Evolutionary conservation across 108 stramenopile species (phyloP), one percentile per base, ranked within the genome.

Genomic region (Nannochloropsis salina): DNA sequence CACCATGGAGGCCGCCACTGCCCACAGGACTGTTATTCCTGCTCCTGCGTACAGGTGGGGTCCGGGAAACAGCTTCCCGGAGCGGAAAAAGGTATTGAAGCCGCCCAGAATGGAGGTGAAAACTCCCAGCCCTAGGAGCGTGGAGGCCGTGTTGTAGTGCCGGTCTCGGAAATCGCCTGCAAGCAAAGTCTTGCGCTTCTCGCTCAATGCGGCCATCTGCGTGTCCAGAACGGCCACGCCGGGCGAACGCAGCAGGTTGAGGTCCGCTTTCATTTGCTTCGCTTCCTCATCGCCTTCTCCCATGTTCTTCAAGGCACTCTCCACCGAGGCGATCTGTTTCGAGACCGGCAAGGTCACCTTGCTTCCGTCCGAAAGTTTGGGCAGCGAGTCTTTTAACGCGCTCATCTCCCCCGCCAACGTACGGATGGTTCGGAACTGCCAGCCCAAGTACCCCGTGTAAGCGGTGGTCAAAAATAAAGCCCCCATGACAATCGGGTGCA

Each of bases 41-140:
- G 96, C 96, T 41, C 98, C 98, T 42, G 96, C 98, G 84, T 98
- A 98, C 18, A 98, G 92, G 89, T 98, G 98, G 44, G 98, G 96
- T 20, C 98, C 98, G 42, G 98, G 98, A 87, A 97, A 98, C 42
- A 98, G 95, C 90, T 98, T 97, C 86, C 96, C 96, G 40, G 97
- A 95, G 45, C 97, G 93, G 8, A 95, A 94, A 88, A 95, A 98
- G 20, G 97, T 98, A 91, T 98, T 98, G 61, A 97, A 93, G 41
- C 95, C 95, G 11, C 96, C 97, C 93, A 96, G 95, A 91, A 98
- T 95, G 8, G 96, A 95, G 89, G 96, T 94, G 83, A 94, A 91
- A 41, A 95, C 96, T 51, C 97, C 97, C 42, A 95, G 85, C 42
- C 95, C 95, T 5, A 96, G 94, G 84, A 98, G 90, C 22, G 94